A percentile compares a stretch with the other conserved stretches of the same genome.
These are phyloP conservation scores for Ogataea saltuana DNA, from an alignment of 805 yeast species.

Conservation along the genomic window DNA sequence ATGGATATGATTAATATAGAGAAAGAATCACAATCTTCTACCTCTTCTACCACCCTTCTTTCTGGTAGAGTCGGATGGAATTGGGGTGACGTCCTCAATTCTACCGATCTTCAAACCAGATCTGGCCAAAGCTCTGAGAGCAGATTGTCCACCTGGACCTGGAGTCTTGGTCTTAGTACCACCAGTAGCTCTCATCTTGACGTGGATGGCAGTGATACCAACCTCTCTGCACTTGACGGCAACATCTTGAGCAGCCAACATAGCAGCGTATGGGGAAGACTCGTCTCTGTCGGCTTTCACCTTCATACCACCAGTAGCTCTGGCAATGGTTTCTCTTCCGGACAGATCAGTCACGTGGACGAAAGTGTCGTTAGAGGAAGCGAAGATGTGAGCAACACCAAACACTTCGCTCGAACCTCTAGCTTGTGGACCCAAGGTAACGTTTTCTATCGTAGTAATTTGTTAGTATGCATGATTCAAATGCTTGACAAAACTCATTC, in stretches of 20 bases:
- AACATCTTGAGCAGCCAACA: slow-evolving; percentile 99
- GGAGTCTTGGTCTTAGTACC: slow-evolving; percentile 99
- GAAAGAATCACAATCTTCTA: slow-evolving; percentile 76
- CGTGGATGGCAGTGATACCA: slow-evolving; percentile 99
- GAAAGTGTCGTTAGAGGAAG: slow-evolving; percentile 99
- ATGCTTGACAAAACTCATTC: not conserved
- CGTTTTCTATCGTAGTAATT: slow-evolving; percentile 48
- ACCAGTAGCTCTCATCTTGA: slow-evolving; percentile 99
- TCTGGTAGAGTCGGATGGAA: slow-evolving; percentile 99
- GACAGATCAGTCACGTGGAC: slow-evolving; percentile 99
- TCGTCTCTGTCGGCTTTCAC: slow-evolving; percentile 99
- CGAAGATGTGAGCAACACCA: slow-evolving; percentile 99
- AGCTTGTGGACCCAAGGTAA: slow-evolving; percentile 80
- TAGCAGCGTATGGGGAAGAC: slow-evolving; percentile 99
- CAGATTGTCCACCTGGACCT: slow-evolving; percentile 99
- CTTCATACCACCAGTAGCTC: slow-evolving; percentile 99
- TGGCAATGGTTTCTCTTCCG: slow-evolving; percentile 99
- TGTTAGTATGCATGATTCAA: slow-evolving; percentile 1
- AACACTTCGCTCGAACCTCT: slow-evolving; percentile 98
- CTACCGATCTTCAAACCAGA: slow-evolving; percentile 99
- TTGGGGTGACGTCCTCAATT: slow-evolving; percentile 99
- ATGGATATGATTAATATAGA: slow-evolving; percentile 9
- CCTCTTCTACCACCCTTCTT: slow-evolving; percentile 99
- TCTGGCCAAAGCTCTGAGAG: slow-evolving; percentile 99
- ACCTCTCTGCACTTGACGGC: slow-evolving; percentile 99